Base-by-base conservation (phyloP, 177 flowering plant genomes). In the Vitis hybrid region DNA sequence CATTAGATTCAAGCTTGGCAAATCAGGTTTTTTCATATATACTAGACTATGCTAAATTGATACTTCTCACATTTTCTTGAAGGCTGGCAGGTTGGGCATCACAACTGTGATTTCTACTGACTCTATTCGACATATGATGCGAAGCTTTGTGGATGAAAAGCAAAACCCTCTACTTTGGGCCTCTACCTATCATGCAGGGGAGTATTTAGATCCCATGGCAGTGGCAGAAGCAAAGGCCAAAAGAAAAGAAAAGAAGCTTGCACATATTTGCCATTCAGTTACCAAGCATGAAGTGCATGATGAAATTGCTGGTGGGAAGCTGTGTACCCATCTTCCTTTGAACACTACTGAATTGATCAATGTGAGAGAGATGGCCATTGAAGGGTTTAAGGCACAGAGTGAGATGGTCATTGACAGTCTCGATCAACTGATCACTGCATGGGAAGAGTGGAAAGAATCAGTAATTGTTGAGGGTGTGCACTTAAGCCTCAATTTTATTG, bases 341-440 rank as follows among this genome's bases (percentile, higher is more conserved):
- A 51, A 17, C 40, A 18, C 65, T 48, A 15, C 74, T 57, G 97
- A 91, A 48, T 60, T 82, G 63, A 85, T 93, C 56, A 86, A 91
- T 77, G 64, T 85, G 24, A 91, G 90, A 71, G 88, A 86, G 78
- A 93, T 95, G 99, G 99, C 97, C 1, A 24, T 95, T 75, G 97
- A 90, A 76, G 98, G 99, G 35, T 95, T 83, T 56, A 93, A 95
- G 76, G 99, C 99, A 64, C 99, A 95, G 73, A 93, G 99, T 76
- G 98, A 95, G 83, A 95, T 95, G 99, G 98, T 95, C 32, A 95
- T 95, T 73, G 99, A 95, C 73, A 90, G 97, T 81, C 97, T 95
- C 52, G 99, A 93, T 75, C 81, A 97, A 67, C 85, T 95, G 46
- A 91, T 93, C 52, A 95, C 98, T 67, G 85, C 93, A 60, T 95